Evolutionary conservation across 257 asterid species (phyloP).

Genomic region (Solanum paucissectum): DNA sequence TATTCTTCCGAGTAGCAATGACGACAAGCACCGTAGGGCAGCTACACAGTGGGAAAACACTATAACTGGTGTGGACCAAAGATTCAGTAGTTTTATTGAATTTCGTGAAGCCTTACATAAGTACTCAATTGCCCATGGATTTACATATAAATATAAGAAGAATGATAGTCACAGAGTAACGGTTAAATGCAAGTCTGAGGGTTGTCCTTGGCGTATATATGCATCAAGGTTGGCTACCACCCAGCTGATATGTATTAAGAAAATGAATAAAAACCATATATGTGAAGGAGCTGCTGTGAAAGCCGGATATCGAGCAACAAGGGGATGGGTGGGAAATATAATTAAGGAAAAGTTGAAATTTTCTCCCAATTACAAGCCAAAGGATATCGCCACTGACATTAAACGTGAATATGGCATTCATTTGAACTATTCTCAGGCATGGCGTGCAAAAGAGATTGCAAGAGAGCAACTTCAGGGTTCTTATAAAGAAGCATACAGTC

Average conservation of each 20-base stretch:
- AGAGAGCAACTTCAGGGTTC: slow-evolving; percentile 99
- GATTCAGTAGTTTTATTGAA: slow-evolving; percentile 86
- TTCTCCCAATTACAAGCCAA: slow-evolving; percentile 87
- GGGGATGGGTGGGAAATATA: slow-evolving; percentile 97
- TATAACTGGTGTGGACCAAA: slow-evolving; percentile 97
- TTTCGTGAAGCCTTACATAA: slow-evolving; percentile 96
- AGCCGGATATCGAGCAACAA: slow-evolving; percentile 90
- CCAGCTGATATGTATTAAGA: slow-evolving; percentile 85
- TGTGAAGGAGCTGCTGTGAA: slow-evolving; percentile 84
- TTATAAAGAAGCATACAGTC: slow-evolving; percentile 83
- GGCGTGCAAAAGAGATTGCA: slow-evolving; percentile 99
- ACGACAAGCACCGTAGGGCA: slow-evolving; percentile 75
- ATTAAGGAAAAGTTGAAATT: slow-evolving; percentile 83
- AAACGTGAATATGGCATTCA: slow-evolving; percentile 97
- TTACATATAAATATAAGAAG: slow-evolving; percentile 89
- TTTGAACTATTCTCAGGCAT: slow-evolving; percentile 90
- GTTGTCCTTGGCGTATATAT: slow-evolving; percentile 94
- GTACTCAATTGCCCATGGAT: slow-evolving; percentile 94
- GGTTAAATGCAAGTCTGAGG: slow-evolving; percentile 92
- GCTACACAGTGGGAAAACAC: slow-evolving; percentile 89
- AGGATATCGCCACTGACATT: slow-evolving; percentile 88
- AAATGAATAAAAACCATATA: slow-evolving; percentile 74
- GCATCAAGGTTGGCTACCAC: slow-evolving; percentile 93
- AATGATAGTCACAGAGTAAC: slow-evolving; percentile 96
- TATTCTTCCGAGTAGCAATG: slow-evolving; percentile 21